A percentile compares a stretch with the other conserved stretches of the same genome.
Evolutionary conservation across 2,329 filamentous ascomycete genomes (phyloP).

Genomic region (Malbranchea cinnamomea): DNA sequence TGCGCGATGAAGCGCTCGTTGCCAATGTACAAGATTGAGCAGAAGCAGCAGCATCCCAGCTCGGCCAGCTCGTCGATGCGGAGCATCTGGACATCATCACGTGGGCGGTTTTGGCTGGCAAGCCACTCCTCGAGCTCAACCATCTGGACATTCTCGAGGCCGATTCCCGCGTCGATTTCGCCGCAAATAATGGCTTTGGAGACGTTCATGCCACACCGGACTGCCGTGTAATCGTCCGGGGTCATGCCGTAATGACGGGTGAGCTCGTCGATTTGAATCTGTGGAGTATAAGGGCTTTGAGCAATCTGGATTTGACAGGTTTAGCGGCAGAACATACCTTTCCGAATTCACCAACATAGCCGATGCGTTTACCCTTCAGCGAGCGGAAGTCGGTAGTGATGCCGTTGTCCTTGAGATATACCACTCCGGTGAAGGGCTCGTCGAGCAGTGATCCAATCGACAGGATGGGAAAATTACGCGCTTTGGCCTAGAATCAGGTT

Average conservation of each 20-base stretch:
- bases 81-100: constrained; percentile 61
- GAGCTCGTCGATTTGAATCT: constrained; percentile 71
- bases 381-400: constrained; percentile 63
- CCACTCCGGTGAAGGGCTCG: constrained; percentile 65
- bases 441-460: constrained; percentile 64
- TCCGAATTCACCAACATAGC: constrained; percentile 68
- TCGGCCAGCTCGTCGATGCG: constrained; percentile 68
- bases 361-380: constrained; percentile 61
- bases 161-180: constrained; percentile 59
- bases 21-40: constrained; percentile 65
- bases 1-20: constrained; percentile 55
- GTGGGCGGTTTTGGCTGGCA: constrained; percentile 43
- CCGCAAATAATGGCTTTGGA: constrained; percentile 60
- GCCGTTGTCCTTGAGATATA: constrained; percentile 59
- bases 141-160: constrained; percentile 72
- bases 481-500: constrained; percentile 45
- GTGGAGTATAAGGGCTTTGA: too few species aligned
- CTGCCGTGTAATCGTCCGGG: constrained; percentile 56
- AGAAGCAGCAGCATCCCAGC: constrained; percentile 73
- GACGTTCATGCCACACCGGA: constrained; percentile 71
- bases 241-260: constrained; percentile 65
- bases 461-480: constrained; percentile 55
- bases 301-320: not conserved
- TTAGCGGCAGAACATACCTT: constrained; percentile 29
- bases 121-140: constrained; percentile 70